phyloP scores from a whole-genome alignment of 768 basidiomycete genomes.

The Cytidiella melzeri region DNA sequence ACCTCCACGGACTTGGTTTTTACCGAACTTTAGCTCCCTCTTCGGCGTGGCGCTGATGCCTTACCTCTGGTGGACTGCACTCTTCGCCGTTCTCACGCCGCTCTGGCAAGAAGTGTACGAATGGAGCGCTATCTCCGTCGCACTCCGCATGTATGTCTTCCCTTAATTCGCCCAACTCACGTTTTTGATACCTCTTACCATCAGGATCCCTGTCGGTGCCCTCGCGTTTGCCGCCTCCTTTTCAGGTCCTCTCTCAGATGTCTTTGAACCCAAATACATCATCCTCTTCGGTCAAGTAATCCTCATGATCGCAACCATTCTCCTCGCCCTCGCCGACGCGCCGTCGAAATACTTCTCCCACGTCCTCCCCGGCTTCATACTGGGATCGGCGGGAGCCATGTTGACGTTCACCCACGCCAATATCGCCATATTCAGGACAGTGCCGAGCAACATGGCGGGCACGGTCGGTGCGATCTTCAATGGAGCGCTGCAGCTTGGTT shows the following conservation, averaged over 20 bases:
- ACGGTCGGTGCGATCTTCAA: slow-evolving; percentile 51
- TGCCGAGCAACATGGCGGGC: slow-evolving; percentile 41
- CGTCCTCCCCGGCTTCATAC: slow-evolving; percentile 41
- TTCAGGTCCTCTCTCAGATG: slow-evolving; percentile 32
- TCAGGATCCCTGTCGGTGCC: slow-evolving; percentile 34
- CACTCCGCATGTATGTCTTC: slow-evolving; percentile 29
- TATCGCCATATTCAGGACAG: slow-evolving; percentile 43
- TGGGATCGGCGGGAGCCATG: slow-evolving; percentile 41
- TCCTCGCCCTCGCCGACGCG: slow-evolving; percentile 36
- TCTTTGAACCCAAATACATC: slow-evolving; percentile 35
- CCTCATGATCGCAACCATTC: slow-evolving; percentile 30
- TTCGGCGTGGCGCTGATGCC: slow-evolving; percentile 31
- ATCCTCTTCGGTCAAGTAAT: slow-evolving; percentile 36
- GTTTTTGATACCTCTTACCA: neutral
- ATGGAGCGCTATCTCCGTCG: slow-evolving; percentile 33
- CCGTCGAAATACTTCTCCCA: slow-evolving; percentile 39
- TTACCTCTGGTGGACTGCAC: slow-evolving; percentile 34
- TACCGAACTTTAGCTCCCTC: slow-evolving; percentile 33
- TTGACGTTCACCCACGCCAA: slow-evolving; percentile 41
- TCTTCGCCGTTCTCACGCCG: slow-evolving; percentile 28
- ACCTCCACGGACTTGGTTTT: slow-evolving; percentile 33
- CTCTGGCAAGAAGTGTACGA: slow-evolving; percentile 31
- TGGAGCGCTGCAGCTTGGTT: slow-evolving; percentile 44
- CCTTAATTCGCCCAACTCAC: too few species aligned
- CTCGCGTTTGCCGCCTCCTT: slow-evolving; percentile 31